Evolutionary conservation across 2,329 filamentous ascomycete genomes (phyloP), one percentile per base, ranked within the genome.

Genomic region (Monosporascus ibericus): DNA sequence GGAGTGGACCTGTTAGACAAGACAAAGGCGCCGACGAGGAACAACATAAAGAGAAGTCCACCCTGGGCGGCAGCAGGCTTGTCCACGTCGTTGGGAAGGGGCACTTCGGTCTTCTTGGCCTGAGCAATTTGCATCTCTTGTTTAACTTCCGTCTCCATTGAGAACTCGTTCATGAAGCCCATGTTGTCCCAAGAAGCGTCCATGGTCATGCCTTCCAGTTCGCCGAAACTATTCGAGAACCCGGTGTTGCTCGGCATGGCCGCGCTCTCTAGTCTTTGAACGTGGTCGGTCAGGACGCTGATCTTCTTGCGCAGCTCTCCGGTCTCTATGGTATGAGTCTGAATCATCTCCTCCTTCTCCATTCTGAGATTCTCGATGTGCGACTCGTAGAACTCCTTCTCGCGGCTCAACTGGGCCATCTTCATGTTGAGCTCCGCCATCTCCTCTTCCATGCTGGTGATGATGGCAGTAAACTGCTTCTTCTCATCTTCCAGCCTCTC

Each of bases 401-500:
- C 85, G 51, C 82, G 80, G 59, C 84, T 76, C 68, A 87, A 84
- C 65, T 88, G 82, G 67, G 90, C 80, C 70, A 89, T 75, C 65
- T 87, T 84, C 46, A 84, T 69, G 62, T 86, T 84, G 63, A 92
- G 77, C 53, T 82, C 79, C 50, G 76, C 75, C 59, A 95, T 75
- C 60, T 90, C 85, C 53, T 94, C 87, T 67, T 96, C 89, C 65
- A 96, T 79, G 51, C 86, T 81, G 60, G 75, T 81, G 67, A 96
- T 88, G 67, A 88, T 75, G 62, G 82, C 81, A 52, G 86, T 88
- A 75, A 84, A 95, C 54, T 88, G 83, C 78, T 96, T 96, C 80
- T 97, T 96, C 76, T 97, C 92, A 70, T 94, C 88, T 71, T 97
- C 94, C 46, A 97, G 83, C 63, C 94, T 86, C 75, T 97, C 94